Conservation (phyloP, 1,284 basidiomycete species). For the Uromyces viciae-fabae region DNA sequence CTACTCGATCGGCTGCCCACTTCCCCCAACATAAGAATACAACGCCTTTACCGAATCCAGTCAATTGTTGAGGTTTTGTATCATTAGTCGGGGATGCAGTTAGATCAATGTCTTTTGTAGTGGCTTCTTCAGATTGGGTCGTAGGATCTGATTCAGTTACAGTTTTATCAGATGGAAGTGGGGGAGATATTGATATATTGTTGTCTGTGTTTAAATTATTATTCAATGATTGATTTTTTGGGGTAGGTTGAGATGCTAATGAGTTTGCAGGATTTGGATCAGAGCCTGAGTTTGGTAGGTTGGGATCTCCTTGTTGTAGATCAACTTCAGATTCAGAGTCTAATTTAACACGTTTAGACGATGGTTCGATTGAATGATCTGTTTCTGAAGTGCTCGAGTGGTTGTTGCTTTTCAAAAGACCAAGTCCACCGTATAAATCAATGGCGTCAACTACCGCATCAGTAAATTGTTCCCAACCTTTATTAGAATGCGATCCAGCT, state of each 20-base stretch:
- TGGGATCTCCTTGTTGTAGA: not conserved
- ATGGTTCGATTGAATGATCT: not conserved
- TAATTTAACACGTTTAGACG: constrained; percentile 8
- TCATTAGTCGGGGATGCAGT: not conserved
- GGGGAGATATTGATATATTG: not conserved
- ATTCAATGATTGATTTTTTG: not conserved
- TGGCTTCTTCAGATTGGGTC: not conserved
- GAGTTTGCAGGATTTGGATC: not conserved
- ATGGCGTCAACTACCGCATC: constrained; percentile 50
- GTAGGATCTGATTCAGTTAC: not conserved
- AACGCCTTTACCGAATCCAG: constrained; percentile 50
- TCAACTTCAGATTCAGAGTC: not conserved
- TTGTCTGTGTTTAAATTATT: not conserved
- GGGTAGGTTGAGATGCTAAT: not conserved
- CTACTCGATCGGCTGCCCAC: constrained; percentile 53
- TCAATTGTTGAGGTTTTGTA: not conserved
- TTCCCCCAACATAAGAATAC: constrained; percentile 55
- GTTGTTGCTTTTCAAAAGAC: not conserved
- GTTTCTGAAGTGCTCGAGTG: not conserved
- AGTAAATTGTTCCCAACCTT: constrained; percentile 55
- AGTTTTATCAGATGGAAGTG: not conserved
- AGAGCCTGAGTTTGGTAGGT: not conserved
- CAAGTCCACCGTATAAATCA: constrained; percentile 41
- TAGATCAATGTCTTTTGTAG: not conserved
- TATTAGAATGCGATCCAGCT: constrained; percentile 54